Evolutionary conservation across 257 asterid species (phyloP), one percentile per base, ranked within the genome.

Genomic region (Penstemon barbatus): DNA sequence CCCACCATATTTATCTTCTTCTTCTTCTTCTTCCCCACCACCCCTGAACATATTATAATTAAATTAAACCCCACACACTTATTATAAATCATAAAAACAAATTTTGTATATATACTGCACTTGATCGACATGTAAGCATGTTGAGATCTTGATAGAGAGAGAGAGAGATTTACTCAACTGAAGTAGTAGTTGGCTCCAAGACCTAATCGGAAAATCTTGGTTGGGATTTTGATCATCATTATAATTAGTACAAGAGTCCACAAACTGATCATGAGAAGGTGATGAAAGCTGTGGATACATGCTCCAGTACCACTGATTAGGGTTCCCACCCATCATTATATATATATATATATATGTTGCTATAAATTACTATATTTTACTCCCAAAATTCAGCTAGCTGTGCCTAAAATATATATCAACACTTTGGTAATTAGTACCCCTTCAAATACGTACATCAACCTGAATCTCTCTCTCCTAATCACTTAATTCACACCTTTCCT

Each of bases 271-370:
- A 11, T 46, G n/a, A 38, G 44, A 40, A 8, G 68, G 45, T 54
- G 77, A 37, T 51, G 58, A 10, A 58, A 66, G 12, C 8, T 81
- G 85, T 77, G 85, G 81, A 79, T 83, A 87, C 89, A 86, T 86
- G 85, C 85, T 86, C 97, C 97, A 15, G 18, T 15, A 89, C 95
- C 95, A 87, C 3, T 25, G 33, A 57, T 72, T 87, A 89, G 98
- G 96, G 97, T 89, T 92, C 89, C 95, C 98, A 59, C 96, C 96
- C 97, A 87, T 87, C 89, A 87, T 81, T 77, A n/a, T 81, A 85
- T 66, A 56, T 39, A 55, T 70, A 52, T 1, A 18, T 57, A 7
- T 57, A n/a, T n/a, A 46, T 0, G 11, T 55, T 25, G 11, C 39
- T 19, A 5, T 10, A 55, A 36, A 8, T 56, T 13, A 7, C 4